A percentile compares a stretch with the other conserved stretches of the same genome.
Conservation (phyloP, 2,329 filamentous ascomycete species). For the Mycocentrospora acerina region DNA sequence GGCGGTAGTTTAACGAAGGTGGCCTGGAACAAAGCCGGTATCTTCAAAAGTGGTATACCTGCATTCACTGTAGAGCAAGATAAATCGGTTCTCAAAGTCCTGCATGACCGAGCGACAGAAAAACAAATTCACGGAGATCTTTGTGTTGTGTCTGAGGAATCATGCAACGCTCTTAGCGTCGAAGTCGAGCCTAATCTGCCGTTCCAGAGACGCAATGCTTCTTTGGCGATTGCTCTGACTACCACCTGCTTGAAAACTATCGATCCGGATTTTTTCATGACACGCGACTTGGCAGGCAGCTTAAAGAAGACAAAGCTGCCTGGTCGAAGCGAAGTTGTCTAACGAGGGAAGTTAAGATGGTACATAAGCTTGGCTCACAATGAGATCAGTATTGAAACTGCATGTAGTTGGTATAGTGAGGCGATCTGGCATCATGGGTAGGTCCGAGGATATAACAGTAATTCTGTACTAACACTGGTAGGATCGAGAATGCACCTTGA, state of each 20-base stretch:
- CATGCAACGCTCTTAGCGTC: background rate
- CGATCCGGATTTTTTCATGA: background rate
- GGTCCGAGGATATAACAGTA: background rate
- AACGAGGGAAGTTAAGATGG: background rate
- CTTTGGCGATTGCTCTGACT: background rate
- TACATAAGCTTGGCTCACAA: background rate
- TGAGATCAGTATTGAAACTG: background rate
- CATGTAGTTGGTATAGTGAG: background rate
- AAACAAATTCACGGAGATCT: slow-evolving; percentile 7
- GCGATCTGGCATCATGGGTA: background rate
- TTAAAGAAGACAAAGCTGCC: background rate
- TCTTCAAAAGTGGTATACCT: slow-evolving; percentile 62
- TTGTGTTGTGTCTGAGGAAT: background rate
- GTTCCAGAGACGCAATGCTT: background rate
- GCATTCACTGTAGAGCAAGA: slow-evolving; percentile 44
- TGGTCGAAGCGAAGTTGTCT: background rate
- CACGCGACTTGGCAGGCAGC: background rate
- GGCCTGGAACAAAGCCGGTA: slow-evolving; percentile 73
- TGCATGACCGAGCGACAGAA: slow-evolving; percentile 12
- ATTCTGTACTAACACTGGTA: background rate
- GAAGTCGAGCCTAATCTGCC: background rate
- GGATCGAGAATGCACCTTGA: background rate
- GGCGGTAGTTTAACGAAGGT: slow-evolving; percentile 66
- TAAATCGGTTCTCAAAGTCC: slow-evolving; percentile 3
- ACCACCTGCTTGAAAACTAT: background rate